Evolutionary conservation across 306 rosid genomes (phyloP), one percentile per base, ranked within the genome.

Genomic region (Lupinus albus): DNA sequence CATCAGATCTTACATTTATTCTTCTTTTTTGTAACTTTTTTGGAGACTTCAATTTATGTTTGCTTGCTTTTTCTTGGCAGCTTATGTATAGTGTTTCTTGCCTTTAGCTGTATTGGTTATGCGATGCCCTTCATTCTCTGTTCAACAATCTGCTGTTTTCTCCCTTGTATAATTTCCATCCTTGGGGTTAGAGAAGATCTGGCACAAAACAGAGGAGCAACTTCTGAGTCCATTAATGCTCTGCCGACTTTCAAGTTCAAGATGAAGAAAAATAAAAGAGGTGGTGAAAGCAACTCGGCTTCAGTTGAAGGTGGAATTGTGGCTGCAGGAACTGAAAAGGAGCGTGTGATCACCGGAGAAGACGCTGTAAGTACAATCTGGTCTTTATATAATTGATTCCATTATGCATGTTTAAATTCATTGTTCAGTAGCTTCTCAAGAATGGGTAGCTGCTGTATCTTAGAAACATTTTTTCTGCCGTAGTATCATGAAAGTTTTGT

Each of bases 101-200:
- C 93, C 79, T 84, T 93, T 74, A 87, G 98, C 82, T 93, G 95
- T 74, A 88, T 93, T 57, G 95, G 98, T 61, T 93, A 93, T 78
- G 98, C 98, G 6, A 93, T 93, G 98, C 97, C 98, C 72, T 93
- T 89, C 86, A 89, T 93, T 84, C 85, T 93, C 70, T 93, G 98
- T 72, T 93, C 93, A 74, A 89, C 98, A 49, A 93, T 93, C 74
- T 93, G 98, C 85, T 93, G 98, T 69, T 93, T 97, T 76, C 95
- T 93, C 62, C 97, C 98, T 20, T 93, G 98, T 76, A 84, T 93
- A 78, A 93, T 93, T 71, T 89, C 96, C 58, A 86, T 91, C 79
- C 96, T 93, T 64, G 95, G 98, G 56, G 89, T 86, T 79, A 81
- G 91, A 85, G 97, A 89, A 78, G 98, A 93, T 74, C 67, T 83